phyloP scores from a whole-genome alignment of 495 filamentous ascomycete species.

The Xylaria grammica region DNA sequence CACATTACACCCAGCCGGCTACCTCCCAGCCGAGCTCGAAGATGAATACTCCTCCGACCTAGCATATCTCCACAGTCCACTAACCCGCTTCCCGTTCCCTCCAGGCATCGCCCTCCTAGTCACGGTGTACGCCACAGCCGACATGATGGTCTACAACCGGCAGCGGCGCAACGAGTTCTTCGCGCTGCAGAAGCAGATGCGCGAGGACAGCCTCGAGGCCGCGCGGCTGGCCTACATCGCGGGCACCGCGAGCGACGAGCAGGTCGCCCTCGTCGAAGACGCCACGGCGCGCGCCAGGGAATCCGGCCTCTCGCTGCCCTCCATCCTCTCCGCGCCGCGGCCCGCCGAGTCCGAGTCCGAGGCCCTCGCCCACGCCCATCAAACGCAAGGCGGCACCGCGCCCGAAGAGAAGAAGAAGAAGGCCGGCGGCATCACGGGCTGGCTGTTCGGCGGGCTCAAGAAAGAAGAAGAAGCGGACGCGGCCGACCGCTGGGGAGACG shows the following conservation, averaged over 20 bases:
- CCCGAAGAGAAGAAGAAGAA: constrained; percentile 35
- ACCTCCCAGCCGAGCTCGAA: too few species aligned
- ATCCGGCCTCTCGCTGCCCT: constrained; percentile 44
- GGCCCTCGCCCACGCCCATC: neutral
- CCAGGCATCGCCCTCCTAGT: constrained; percentile 74
- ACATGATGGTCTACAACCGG: constrained; percentile 89
- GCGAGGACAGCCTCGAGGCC: constrained; percentile 54
- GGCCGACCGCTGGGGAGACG: constrained; percentile 36
- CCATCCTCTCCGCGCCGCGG: constrained; percentile 34
- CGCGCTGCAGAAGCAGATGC: constrained; percentile 63
- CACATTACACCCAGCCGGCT: too few species aligned
- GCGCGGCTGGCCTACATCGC: constrained; percentile 66
- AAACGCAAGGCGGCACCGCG: neutral
- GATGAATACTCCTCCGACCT: too few species aligned
- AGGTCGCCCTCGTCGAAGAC: constrained; percentile 55
- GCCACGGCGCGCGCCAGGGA: constrained; percentile 37
- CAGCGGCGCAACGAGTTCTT: constrained; percentile 68
- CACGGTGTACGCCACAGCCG: constrained; percentile 78
- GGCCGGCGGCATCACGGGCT: constrained; percentile 39
- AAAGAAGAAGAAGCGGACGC: constrained; percentile 58
- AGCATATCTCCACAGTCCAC: neutral
- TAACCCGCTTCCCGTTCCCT: neutral
- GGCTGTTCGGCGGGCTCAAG: constrained; percentile 57
- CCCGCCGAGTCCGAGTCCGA: constrained; percentile 4
- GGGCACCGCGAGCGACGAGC: constrained; percentile 65